These are phyloP conservation scores for Sesbania bispinosa DNA, from an alignment of 306 rosid genomes.

Conservation along the genomic window DNA sequence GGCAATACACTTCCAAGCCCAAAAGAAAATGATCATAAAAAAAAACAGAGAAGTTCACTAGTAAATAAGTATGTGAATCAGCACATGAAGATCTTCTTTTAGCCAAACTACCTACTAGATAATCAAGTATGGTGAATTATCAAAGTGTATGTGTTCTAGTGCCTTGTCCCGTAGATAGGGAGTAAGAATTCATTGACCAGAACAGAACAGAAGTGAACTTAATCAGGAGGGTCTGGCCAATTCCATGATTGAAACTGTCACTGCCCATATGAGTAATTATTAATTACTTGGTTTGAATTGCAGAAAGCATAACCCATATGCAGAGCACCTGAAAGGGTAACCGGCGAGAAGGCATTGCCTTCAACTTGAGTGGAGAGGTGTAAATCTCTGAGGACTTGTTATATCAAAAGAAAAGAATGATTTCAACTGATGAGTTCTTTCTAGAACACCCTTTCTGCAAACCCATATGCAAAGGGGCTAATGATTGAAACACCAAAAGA, in stretches of 20 bases:
- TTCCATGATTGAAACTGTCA: constrained; percentile 18
- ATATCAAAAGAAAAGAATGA: background rate
- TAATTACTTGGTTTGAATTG: constrained; percentile 1
- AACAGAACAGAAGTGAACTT: background rate
- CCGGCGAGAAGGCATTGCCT: constrained; percentile 23
- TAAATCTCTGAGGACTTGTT: background rate
- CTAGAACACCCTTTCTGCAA: constrained; percentile 1
- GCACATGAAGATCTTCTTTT: background rate
- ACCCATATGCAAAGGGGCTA: background rate
- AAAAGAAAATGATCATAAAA: background rate
- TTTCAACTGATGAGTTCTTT: constrained; percentile 16
- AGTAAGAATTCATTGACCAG: background rate
- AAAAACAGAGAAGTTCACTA: background rate
- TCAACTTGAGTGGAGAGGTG: background rate
- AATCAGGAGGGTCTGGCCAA: background rate
- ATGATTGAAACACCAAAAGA: background rate
- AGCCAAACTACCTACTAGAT: background rate
- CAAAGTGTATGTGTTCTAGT: background rate
- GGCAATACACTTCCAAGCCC: constrained; percentile 3
- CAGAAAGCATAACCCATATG: constrained; percentile 8
- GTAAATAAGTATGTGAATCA: background rate
- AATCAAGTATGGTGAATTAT: background rate
- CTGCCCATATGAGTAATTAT: background rate
- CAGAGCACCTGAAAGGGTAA: background rate
- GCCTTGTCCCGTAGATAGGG: background rate